These are phyloP conservation scores for Trichophyton verrucosum DNA, from an alignment of 2,329 filamentous ascomycete genomes.

Conservation along the genomic window DNA sequence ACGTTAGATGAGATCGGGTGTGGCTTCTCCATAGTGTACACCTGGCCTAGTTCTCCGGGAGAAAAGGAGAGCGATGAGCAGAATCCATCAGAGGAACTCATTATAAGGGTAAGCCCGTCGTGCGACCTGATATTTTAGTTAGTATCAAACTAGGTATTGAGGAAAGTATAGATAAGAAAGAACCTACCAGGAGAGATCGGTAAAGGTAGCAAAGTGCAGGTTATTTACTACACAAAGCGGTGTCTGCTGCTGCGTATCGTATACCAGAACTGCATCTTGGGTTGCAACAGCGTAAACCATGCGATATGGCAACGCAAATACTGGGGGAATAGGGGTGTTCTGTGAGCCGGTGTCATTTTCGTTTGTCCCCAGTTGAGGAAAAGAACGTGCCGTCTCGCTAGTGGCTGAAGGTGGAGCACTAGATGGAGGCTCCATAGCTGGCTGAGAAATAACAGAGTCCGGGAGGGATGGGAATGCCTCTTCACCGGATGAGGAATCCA, in stretches of 20 bases:
- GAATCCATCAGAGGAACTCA: slow-evolving; percentile 97
- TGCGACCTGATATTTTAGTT: slow-evolving; percentile 47
- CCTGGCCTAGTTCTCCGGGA: slow-evolving; percentile 69
- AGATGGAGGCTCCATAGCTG: slow-evolving; percentile 71
- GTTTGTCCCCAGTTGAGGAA: slow-evolving; percentile 35
- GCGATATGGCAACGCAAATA: slow-evolving; percentile 78
- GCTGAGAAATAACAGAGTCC: slow-evolving; percentile 52
- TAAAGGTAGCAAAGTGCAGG: slow-evolving; percentile 92
- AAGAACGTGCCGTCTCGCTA: slow-evolving; percentile 40
- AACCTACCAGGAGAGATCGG: slow-evolving; percentile 84
- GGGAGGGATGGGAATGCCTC: slow-evolving; percentile 73
- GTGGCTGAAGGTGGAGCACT: slow-evolving; percentile 36
- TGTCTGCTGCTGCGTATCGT: slow-evolving; percentile 93
- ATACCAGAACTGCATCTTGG: slow-evolving; percentile 85
- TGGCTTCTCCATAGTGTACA: slow-evolving; percentile 49
- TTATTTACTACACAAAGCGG: slow-evolving; percentile 94
- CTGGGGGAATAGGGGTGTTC: slow-evolving; percentile 45
- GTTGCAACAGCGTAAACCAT: slow-evolving; percentile 96
- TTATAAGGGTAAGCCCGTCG: slow-evolving; percentile 67
- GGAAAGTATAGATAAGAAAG: neutral
- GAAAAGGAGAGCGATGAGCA: slow-evolving; percentile 83
- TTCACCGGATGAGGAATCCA: slow-evolving; percentile 81
- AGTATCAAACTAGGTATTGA: slow-evolving; percentile 5
- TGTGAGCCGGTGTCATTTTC: slow-evolving; percentile 42
- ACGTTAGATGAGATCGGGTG: slow-evolving; percentile 24